Conservation (phyloP, 352 stramenopile genomes). For the Aphanomyces invadans region DNA sequence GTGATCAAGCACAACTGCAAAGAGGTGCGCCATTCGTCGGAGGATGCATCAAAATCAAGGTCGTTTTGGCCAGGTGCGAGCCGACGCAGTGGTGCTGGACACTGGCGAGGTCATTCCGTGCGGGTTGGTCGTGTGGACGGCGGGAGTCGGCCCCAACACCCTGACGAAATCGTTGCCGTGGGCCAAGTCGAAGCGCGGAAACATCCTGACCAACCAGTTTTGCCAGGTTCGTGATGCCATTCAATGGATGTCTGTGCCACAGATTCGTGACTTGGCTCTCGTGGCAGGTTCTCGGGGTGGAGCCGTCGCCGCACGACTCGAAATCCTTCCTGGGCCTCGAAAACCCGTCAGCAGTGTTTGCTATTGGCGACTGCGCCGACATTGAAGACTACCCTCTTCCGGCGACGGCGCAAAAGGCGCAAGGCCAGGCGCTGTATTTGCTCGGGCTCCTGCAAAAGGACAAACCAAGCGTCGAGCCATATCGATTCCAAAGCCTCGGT, state of each 20-base stretch:
- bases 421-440: constrained; percentile 66
- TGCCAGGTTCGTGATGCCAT: constrained; percentile 47
- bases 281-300: constrained; percentile 42
- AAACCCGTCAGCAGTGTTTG: constrained; percentile 85
- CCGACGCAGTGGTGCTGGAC: constrained; percentile 54
- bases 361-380: constrained; percentile 92
- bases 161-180: constrained; percentile 71
- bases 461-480: constrained; percentile 42
- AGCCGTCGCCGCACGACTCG: constrained; percentile 44
- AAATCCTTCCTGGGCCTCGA: constrained; percentile 48
- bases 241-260: too few relatives aligned
- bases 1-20: constrained; percentile 78
- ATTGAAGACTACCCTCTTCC: constrained; percentile 81
- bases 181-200: constrained; percentile 71
- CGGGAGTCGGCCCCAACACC: constrained; percentile 65
- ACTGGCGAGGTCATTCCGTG: constrained; percentile 48
- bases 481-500: constrained; percentile 75
- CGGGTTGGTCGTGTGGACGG: constrained; percentile 69
- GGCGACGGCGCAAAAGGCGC: constrained; percentile 88
- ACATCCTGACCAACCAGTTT: constrained; percentile 78
- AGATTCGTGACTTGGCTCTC: too few relatives aligned
- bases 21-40: too few relatives aligned
- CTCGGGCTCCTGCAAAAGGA: constrained; percentile 41
- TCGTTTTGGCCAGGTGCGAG: neutral
- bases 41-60: too few relatives aligned